Percentiles rank a stretch among this genome's conserved stretches.
These are phyloP conservation scores for Ilyonectria destructans DNA, from an alignment of 2,329 filamentous ascomycete species.

Conservation along the genomic window DNA sequence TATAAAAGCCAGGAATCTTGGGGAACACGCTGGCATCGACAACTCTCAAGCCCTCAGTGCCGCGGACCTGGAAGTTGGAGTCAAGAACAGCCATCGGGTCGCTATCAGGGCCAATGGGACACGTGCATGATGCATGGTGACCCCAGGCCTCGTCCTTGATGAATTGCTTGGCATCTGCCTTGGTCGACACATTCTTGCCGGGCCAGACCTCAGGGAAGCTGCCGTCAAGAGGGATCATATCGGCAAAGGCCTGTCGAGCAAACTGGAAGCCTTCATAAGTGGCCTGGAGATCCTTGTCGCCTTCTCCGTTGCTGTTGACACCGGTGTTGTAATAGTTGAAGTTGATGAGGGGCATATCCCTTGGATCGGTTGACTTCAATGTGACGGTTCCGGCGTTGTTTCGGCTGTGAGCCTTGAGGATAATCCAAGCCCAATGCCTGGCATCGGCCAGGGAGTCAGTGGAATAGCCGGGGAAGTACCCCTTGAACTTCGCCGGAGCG, in stretches of 20 bases:
- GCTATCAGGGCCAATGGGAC: slow-evolving; percentile 68
- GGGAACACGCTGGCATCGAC: slow-evolving; percentile 74
- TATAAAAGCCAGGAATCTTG: slow-evolving; percentile 45
- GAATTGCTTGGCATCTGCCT: slow-evolving; percentile 63
- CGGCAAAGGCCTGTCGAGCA: slow-evolving; percentile 59
- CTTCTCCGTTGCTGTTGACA: slow-evolving; percentile 41
- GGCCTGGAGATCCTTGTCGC: slow-evolving; percentile 61
- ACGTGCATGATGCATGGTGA: slow-evolving; percentile 69
- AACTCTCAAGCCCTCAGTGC: slow-evolving; percentile 70
- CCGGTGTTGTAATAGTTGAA: slow-evolving; percentile 71
- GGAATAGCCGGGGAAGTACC: slow-evolving; percentile 71
- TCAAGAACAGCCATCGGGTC: slow-evolving; percentile 73
- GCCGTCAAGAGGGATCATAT: slow-evolving; percentile 57
- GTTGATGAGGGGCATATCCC: slow-evolving; percentile 75
- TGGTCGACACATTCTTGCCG: slow-evolving; percentile 57
- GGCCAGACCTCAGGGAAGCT: slow-evolving; percentile 54
- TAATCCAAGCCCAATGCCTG: slow-evolving; percentile 59
- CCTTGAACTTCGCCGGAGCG: slow-evolving; percentile 68
- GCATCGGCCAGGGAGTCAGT: slow-evolving; percentile 60
- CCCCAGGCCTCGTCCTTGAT: slow-evolving; percentile 57
- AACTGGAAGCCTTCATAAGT: slow-evolving; percentile 64
- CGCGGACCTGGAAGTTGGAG: slow-evolving; percentile 70
- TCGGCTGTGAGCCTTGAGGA: slow-evolving; percentile 67
- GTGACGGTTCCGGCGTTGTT: slow-evolving; percentile 76
- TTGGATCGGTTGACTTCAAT: slow-evolving; percentile 73